These are phyloP conservation scores for Corrigiola litoralis DNA, from an alignment of 179 eudicot species.

Conservation along the genomic window DNA sequence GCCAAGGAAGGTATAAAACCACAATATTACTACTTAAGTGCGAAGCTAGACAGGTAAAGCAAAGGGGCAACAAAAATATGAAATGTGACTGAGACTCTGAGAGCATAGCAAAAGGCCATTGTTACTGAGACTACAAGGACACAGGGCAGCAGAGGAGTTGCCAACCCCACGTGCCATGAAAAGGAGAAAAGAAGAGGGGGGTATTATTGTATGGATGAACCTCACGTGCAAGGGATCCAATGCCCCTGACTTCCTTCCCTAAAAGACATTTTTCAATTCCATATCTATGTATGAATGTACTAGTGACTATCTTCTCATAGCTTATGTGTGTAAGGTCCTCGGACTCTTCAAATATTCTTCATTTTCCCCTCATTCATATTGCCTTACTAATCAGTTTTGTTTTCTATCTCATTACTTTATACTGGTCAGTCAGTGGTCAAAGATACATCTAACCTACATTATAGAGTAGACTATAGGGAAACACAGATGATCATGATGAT, in stretches of 20 bases:
- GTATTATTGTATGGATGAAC: slow-evolving; percentile 28
- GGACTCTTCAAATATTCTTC: slow-evolving; percentile 43
- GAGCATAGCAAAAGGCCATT: slow-evolving; percentile 19
- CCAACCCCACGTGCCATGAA: slow-evolving; percentile 47
- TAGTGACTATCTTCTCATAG: background rate
- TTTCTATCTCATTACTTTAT: slow-evolving; percentile 1
- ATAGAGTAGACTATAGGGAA: background rate
- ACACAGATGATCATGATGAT: slow-evolving; percentile 18
- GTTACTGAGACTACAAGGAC: background rate
- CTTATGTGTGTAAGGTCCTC: slow-evolving; percentile 28
- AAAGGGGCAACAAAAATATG: slow-evolving; percentile 17
- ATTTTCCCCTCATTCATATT: slow-evolving; percentile 15
- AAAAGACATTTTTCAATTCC: background rate
- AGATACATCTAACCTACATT: slow-evolving; percentile 23
- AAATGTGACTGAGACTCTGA: background rate
- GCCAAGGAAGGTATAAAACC: slow-evolving; percentile 18
- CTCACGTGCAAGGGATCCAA: slow-evolving; percentile 79
- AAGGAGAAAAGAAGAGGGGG: slow-evolving; percentile 21
- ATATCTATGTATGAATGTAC: background rate
- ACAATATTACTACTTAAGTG: slow-evolving; percentile 4
- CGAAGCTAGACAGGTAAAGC: slow-evolving; percentile 12
- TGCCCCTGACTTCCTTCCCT: slow-evolving; percentile 24
- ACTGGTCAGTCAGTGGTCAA: slow-evolving; percentile 51
- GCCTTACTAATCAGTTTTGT: slow-evolving; percentile 10
- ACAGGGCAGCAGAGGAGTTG: slow-evolving; percentile 26